A percentile compares a stretch with the other conserved stretches of the same genome.
phyloP scores from a whole-genome alignment of 148 eudicot species.

The Drosera capensis region DNA sequence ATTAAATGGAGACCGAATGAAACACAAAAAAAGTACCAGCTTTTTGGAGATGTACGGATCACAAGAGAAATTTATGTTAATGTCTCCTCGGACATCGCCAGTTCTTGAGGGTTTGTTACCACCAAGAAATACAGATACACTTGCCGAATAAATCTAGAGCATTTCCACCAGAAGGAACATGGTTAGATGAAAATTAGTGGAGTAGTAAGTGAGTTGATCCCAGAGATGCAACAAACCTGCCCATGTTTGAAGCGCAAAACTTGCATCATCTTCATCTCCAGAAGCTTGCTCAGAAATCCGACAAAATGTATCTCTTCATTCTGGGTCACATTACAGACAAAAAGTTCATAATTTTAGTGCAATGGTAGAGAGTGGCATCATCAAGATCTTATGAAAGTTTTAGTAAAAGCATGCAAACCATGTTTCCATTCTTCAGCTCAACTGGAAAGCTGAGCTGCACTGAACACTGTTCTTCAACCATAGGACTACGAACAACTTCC shows the following conservation, averaged over 20 bases:
- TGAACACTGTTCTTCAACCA: constrained; percentile 94
- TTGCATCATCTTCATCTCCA: constrained; percentile 81
- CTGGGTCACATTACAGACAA: constrained; percentile 15
- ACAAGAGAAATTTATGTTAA: constrained; percentile 66
- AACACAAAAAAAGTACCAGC: constrained; percentile 29
- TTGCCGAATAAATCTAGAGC: constrained; percentile 71
- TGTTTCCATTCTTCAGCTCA: constrained; percentile 48
- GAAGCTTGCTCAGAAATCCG: constrained; percentile 75
- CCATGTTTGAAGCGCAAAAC: constrained; percentile 86
- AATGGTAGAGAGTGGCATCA: neutral
- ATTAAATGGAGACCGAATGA: neutral
- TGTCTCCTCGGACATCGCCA: constrained; percentile 74
- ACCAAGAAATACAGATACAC: constrained; percentile 85
- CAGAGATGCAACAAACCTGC: constrained; percentile 40
- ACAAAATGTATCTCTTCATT: constrained; percentile 69
- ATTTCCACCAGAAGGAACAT: constrained; percentile 9
- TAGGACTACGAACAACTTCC: constrained; percentile 82
- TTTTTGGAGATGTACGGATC: constrained; percentile 65
- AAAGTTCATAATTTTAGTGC: neutral
- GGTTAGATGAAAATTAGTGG: neutral
- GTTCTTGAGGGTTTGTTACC: constrained; percentile 83
- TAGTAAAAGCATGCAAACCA: constrained; percentile 28
- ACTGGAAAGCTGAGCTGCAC: constrained; percentile 78
- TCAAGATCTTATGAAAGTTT: no score
- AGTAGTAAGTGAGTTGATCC: constrained; percentile 1